phyloP scores from a whole-genome alignment of 441 rosid species.

The Corymbia citriodora region DNA sequence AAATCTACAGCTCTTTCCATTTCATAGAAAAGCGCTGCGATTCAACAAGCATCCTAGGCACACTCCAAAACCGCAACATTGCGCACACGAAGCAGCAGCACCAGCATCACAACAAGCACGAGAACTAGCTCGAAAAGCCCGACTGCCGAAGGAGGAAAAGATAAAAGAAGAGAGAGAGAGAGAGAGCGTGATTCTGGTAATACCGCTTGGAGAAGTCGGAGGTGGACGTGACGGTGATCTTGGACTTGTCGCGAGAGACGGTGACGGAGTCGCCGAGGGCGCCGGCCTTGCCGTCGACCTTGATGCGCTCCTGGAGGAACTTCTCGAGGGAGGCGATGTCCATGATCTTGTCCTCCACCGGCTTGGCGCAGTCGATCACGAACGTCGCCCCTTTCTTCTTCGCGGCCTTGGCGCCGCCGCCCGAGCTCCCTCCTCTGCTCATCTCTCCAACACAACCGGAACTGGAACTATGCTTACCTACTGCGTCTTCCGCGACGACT shows the following conservation, averaged over 20 bases:
- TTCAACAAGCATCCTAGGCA: neutral
- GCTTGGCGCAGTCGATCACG: slow-evolving; percentile 15
- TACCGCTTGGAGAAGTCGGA: slow-evolving; percentile 9
- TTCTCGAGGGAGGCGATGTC: slow-evolving; percentile 16
- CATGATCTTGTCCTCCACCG: slow-evolving; percentile 18
- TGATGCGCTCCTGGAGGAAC: slow-evolving; percentile 14
- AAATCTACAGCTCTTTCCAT: neutral
- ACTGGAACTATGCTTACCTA: neutral
- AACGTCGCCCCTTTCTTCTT: slow-evolving; percentile 11
- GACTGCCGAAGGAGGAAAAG: no score
- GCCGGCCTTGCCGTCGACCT: slow-evolving; percentile 37
- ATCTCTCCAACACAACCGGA: neutral
- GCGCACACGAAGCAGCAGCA: neutral
- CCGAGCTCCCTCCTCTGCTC: slow-evolving; percentile 25
- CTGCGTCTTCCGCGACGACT: neutral
- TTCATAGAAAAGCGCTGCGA: neutral
- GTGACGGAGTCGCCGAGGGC: slow-evolving; percentile 61
- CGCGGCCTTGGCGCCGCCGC: slow-evolving; percentile 24
- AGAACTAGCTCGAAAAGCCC: neutral
- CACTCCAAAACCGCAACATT: neutral
- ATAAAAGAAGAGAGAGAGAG: neutral
- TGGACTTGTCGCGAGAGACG: slow-evolving; percentile 29
- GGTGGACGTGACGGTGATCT: slow-evolving; percentile 9
- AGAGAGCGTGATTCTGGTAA: neutral
- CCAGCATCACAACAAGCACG: neutral